Percentiles rank a stretch among this genome's conserved stretches.
Conservation (phyloP, 805 yeast genomes). For the Scheffersomyces spartinae region DNA sequence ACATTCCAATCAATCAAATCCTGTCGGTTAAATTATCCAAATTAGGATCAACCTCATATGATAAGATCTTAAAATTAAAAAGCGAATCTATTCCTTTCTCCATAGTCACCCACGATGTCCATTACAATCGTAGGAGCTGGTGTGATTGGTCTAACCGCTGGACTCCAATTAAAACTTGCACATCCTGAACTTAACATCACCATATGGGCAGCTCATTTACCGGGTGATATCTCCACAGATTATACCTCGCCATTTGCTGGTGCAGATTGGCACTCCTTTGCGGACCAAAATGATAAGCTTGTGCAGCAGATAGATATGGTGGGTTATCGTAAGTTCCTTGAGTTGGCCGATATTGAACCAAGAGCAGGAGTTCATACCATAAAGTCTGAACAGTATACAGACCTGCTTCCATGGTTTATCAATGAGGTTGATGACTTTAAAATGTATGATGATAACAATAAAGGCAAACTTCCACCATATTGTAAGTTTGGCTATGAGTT, state of each 20-base stretch:
- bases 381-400: too few relatives aligned
- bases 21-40: too few relatives aligned
- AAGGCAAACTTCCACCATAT: constrained; percentile 17
- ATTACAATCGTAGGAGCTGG: constrained; percentile 20
- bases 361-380: too few relatives aligned
- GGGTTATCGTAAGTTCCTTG: constrained; percentile 15
- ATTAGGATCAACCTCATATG: too few relatives aligned
- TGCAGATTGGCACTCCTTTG: constrained; percentile 30
- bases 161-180: constrained; percentile 15
- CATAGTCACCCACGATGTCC: too few relatives aligned
- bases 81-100: too few relatives aligned
- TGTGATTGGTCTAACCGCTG: constrained; percentile 25
- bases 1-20: too few relatives aligned
- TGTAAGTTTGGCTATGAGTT: constrained; percentile 33
- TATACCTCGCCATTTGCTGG: constrained; percentile 32
- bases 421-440: too few relatives aligned
- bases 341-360: too few relatives aligned
- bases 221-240: constrained; percentile 21
- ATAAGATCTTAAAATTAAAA: too few relatives aligned
- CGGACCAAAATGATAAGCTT: constrained; percentile 11
- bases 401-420: too few relatives aligned
- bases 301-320: constrained; percentile 14
- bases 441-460: too few relatives aligned
- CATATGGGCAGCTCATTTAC: constrained; percentile 19
- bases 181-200: constrained; percentile 14